Evolutionary conservation across 371 early-diverging fungal genomes (phyloP).

Genomic region (Chytridium lagenaria): DNA sequence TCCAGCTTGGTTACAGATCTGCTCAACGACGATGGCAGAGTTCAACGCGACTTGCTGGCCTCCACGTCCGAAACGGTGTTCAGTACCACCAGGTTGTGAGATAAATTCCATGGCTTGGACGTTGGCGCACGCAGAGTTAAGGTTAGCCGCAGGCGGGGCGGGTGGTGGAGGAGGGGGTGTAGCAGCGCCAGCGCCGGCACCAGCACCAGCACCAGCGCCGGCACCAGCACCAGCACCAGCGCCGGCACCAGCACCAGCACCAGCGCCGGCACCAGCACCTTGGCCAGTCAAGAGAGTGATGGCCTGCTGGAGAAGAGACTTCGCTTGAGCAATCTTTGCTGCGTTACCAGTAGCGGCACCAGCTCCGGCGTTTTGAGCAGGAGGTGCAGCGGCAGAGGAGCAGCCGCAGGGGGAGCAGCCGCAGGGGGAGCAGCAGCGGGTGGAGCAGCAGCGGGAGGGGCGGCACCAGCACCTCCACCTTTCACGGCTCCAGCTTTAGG

Average conservation of each 20-base stretch:
- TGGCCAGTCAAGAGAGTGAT: constrained; percentile 8
- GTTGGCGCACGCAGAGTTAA: not conserved
- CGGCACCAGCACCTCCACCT: no score
- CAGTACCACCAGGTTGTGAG: not conserved
- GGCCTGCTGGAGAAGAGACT: constrained; percentile 21
- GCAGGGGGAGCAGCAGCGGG: no score
- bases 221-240: no score
- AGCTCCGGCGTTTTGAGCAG: not conserved
- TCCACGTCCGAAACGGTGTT: not conserved
- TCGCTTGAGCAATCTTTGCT: constrained; percentile 15
- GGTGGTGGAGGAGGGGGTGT: no score
- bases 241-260: constrained; percentile 8
- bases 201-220: no score
- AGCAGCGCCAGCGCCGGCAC: constrained; percentile 11
- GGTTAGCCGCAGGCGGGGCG: no score
- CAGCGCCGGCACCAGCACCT: constrained; percentile 12
- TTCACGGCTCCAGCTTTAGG: no score
- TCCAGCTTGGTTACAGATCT: constrained; percentile 29
- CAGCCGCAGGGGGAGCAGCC: no score
- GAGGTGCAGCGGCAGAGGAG: no score
- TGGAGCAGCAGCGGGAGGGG: no score
- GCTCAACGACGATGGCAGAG: constrained; percentile 26
- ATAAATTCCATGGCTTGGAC: not conserved
- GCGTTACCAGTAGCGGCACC: constrained; percentile 7
- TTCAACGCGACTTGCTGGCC: constrained; percentile 26